Conservation (phyloP, 2,329 filamentous ascomycete species). For the Cladophialophora psammophila region DNA sequence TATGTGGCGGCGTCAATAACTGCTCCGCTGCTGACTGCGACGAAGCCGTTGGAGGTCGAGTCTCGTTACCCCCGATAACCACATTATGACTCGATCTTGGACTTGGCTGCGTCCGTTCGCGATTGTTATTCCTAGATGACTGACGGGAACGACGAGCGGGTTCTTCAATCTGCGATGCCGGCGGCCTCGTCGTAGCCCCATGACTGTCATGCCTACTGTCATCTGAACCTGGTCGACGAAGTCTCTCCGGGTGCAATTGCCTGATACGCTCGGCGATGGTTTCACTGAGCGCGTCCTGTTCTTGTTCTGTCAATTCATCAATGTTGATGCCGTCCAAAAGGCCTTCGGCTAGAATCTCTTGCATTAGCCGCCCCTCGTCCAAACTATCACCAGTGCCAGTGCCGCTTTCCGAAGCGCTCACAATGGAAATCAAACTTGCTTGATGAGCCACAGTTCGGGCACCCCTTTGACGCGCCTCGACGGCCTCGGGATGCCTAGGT, state of each 20-base stretch:
- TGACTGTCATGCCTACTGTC: conserved; percentile 14
- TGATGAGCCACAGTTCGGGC: conserved; percentile 81
- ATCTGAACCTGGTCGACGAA: conserved; percentile 58
- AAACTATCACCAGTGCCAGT: conserved; percentile 66
- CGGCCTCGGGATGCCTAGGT: conserved; percentile 40
- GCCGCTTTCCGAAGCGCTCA: conserved; percentile 72
- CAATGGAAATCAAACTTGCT: conserved; percentile 81
- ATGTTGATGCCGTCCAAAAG: conserved; percentile 87
- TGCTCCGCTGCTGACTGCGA: conserved; percentile 27
- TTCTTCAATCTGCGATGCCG: conserved; percentile 55
- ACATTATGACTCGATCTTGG: conserved; percentile 32
- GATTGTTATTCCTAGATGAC: conserved; percentile 38
- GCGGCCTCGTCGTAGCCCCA: not conserved
- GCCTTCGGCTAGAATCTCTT: conserved; percentile 87
- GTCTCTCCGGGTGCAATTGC: conserved; percentile 67
- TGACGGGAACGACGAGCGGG: conserved; percentile 45
- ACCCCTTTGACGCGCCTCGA: conserved; percentile 45
- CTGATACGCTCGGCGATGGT: conserved; percentile 89
- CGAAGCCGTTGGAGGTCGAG: conserved; percentile 29
- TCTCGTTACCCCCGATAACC: conserved; percentile 17
- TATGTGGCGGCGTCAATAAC: conserved; percentile 26
- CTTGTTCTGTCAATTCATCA: conserved; percentile 80
- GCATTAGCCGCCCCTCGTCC: conserved; percentile 85
- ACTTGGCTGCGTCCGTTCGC: conserved; percentile 32
- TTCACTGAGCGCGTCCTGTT: conserved; percentile 89